phyloP scores from a whole-genome alignment of 2,329 filamentous ascomycete genomes.

The Hymenoscyphus linearis region DNA sequence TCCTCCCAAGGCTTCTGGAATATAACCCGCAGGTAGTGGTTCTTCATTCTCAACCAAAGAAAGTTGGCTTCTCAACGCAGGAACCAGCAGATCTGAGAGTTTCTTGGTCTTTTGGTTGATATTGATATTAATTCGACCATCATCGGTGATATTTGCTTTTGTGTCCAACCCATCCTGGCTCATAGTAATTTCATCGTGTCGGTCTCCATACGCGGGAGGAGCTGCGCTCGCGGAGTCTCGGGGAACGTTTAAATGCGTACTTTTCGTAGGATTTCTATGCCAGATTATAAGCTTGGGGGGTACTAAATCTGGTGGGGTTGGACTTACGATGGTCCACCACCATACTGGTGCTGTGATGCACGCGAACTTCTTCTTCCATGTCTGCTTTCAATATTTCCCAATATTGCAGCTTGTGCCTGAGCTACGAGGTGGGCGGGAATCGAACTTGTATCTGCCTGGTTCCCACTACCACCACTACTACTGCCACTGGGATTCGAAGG shows the following conservation, averaged over 20 bases:
- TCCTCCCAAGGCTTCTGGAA: conserved; percentile 67
- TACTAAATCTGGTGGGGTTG: background rate
- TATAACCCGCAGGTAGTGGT: conserved; percentile 60
- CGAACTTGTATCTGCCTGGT: conserved; percentile 7
- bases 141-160: conserved; percentile 57
- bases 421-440: conserved; percentile 27
- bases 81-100: conserved; percentile 62
- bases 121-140: conserved; percentile 74
- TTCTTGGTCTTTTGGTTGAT: conserved; percentile 66
- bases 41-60: conserved; percentile 40
- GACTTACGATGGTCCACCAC: conserved; percentile 2
- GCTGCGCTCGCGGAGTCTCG: conserved; percentile 20
- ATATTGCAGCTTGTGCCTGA: conserved; percentile 31
- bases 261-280: conserved; percentile 9
- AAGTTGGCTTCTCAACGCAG: conserved; percentile 54
- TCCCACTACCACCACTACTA: background rate
- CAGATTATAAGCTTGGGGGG: background rate
- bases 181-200: conserved; percentile 51
- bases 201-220: conserved; percentile 55
- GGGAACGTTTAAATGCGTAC: conserved; percentile 17
- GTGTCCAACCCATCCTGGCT: conserved; percentile 59
- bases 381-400: conserved; percentile 22
- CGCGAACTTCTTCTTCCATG: conserved; percentile 2
- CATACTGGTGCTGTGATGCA: conserved; percentile 5
- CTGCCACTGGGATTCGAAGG: background rate